Evolutionary conservation across 176 grass and related monocot species (phyloP), one percentile per base, ranked within the genome.

Genomic region (Zoysia japonica): DNA sequence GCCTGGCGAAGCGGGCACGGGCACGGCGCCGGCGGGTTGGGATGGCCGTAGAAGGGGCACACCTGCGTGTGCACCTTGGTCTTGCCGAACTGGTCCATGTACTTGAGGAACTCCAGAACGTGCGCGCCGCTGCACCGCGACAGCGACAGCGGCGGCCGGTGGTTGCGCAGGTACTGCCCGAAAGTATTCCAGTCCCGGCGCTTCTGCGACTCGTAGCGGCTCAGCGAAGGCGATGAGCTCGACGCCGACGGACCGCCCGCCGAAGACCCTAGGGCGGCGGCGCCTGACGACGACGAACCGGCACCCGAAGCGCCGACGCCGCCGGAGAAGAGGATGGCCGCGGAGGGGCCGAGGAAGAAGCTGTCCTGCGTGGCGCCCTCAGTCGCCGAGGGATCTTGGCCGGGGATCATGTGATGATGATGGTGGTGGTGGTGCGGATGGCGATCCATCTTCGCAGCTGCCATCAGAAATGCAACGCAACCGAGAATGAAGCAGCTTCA

Each of bases 21-120:
- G 75, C 94, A 97, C 0, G 94, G 94, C 42, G 94, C 91, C 11
- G 94, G 94, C 2, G 94, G 94, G 71, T 93, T 97, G 28, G 94
- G 94, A 63, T 91, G 90, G 44, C 93, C 93, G 61, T 83, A 97
- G 85, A 91, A 97, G 86, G 93, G 90, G 91, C 93, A 97, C 61
- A 87, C 86, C 73, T 67, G 78, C 41, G 88, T 88, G 86, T 97
- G 93, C 62, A 97, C 93, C 88, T 97, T 97, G 50, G 93, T 97
- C 86, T 97, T 97, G 45, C 93, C 93, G 83, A 97, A 97, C 85
- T 97, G 93, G 75, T 97, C 93, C 78, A 97, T 88, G 86, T 97
- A 97, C 70, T 90, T 88, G 73, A 97, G 91, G 80, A 97, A 97
- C 77, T 97, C 93, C 42, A 97, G 90, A 40, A 93, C 93, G 72